A percentile compares a stretch with the other conserved stretches of the same genome.
These are phyloP conservation scores for Phytophthora citricola DNA, from an alignment of 352 stramenopile species.

Conservation along the genomic window DNA sequence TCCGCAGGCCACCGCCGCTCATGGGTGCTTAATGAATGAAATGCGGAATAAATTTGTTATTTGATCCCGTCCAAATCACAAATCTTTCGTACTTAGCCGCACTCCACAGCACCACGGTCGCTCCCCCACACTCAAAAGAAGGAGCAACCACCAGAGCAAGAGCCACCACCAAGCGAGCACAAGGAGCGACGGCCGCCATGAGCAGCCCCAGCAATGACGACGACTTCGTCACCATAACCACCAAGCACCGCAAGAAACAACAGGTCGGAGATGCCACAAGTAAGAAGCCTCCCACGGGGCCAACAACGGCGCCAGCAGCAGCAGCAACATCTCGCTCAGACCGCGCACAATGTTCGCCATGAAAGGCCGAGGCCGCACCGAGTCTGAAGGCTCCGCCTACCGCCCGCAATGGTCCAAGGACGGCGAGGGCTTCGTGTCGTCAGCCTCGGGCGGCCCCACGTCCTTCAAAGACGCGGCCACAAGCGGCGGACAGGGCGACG, in stretches of 20 bases:
- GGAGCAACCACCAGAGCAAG: conserved; percentile 14
- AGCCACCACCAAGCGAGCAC: conserved; percentile 17
- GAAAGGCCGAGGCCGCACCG: conserved; percentile 78
- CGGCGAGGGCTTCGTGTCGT: conserved; percentile 81
- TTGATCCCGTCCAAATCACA: conserved; percentile 4
- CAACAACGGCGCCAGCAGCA: conserved; percentile 16
- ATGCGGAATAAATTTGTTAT: not conserved
- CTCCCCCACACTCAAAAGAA: conserved; percentile 21
- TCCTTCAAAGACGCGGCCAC: conserved; percentile 47
- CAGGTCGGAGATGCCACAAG: conserved; percentile 10
- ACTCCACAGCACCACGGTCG: not conserved
- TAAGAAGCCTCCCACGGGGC: conserved; percentile 32
- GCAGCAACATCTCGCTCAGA: conserved; percentile 68
- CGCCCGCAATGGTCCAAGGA: conserved; percentile 89
- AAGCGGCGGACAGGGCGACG: conserved; percentile 42
- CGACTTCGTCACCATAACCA: conserved; percentile 82
- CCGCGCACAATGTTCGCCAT: conserved; percentile 91
- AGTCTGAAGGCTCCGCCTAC: conserved; percentile 74
- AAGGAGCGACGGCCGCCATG: conserved; percentile 19
- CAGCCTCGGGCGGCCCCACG: conserved; percentile 26
- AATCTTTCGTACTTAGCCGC: not conserved
- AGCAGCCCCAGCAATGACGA: conserved; percentile 57
- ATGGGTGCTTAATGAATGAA: conserved; percentile 2
- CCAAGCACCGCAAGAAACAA: conserved; percentile 77
- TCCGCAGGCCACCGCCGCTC: conserved; percentile 39